Evolutionary conservation across 1,284 basidiomycete species (phyloP).

Genomic region (Dichomitus squalens): DNA sequence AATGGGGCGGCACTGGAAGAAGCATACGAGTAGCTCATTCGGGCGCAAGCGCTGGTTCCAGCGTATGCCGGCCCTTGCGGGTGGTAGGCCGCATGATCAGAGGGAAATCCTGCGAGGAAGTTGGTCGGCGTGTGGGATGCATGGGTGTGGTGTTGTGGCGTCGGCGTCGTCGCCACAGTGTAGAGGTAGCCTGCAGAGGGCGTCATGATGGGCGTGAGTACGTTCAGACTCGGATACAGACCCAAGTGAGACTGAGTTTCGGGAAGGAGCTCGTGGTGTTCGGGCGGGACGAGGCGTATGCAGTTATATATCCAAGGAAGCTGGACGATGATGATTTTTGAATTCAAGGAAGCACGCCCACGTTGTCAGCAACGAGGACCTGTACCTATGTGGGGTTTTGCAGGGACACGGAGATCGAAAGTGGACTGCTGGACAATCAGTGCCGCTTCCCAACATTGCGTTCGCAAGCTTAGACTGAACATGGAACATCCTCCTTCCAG

Average conservation of each 20-base stretch:
- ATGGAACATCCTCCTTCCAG: constrained; percentile 11
- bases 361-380: constrained; percentile 24
- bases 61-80: constrained; percentile 17
- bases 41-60: constrained; percentile 17
- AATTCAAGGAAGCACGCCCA: constrained; percentile 24
- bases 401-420: constrained; percentile 15
- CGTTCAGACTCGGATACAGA: not conserved
- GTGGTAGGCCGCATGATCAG: constrained; percentile 21
- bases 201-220: not conserved
- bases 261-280: constrained; percentile 24
- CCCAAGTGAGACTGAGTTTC: too few species aligned
- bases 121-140: constrained; percentile 22
- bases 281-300: constrained; percentile 17
- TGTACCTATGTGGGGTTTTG: constrained; percentile 6
- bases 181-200: constrained; percentile 11
- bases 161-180: not conserved
- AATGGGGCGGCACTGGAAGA: constrained; percentile 16
- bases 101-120: constrained; percentile 31
- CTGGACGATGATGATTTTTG: constrained; percentile 13
- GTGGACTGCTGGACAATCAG: constrained; percentile 11
- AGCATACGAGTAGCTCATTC: constrained; percentile 26
- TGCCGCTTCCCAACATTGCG: constrained; percentile 8
- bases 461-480: constrained; percentile 3
- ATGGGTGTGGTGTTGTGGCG: constrained; percentile 24
- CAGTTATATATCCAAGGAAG: constrained; percentile 19